A percentile compares a stretch with the other conserved stretches of the same genome.
These are phyloP conservation scores for Sonneratia alba DNA, from an alignment of 345 rosid species.

Conservation along the genomic window DNA sequence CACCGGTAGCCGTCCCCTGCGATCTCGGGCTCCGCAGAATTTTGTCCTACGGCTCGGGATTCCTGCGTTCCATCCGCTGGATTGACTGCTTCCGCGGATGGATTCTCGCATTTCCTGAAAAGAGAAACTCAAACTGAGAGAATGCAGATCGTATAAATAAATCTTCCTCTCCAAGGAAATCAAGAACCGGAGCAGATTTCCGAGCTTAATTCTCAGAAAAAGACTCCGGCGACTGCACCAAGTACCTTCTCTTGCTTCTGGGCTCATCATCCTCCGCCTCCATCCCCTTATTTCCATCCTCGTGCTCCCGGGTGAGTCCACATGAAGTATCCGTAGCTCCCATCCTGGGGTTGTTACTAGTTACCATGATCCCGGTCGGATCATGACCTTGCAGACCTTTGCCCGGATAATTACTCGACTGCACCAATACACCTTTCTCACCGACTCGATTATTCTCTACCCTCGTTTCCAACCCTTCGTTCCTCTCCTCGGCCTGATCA, in stretches of 20 bases:
- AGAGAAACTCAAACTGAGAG: neutral
- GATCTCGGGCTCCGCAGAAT: slow-evolving; percentile 50
- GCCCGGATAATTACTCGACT: slow-evolving; percentile 13
- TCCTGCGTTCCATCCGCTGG: slow-evolving; percentile 32
- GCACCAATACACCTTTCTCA: neutral
- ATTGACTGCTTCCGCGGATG: slow-evolving; percentile 37
- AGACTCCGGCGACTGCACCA: neutral
- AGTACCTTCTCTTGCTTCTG: slow-evolving; percentile 65
- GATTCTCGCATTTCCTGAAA: slow-evolving; percentile 52
- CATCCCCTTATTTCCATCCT: slow-evolving; percentile 44
- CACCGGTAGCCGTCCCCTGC: slow-evolving; percentile 90
- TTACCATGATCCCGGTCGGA: slow-evolving; percentile 18
- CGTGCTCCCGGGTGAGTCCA: slow-evolving; percentile 54
- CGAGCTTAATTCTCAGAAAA: neutral
- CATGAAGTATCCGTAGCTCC: slow-evolving; percentile 45
- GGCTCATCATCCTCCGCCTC: slow-evolving; percentile 55
- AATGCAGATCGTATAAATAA: neutral
- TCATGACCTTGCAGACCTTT: slow-evolving; percentile 20
- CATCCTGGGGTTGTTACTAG: slow-evolving; percentile 23
- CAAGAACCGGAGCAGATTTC: neutral
- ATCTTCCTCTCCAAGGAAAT: neutral
- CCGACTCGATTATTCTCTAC: slow-evolving; percentile 15
- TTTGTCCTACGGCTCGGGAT: slow-evolving; percentile 27
- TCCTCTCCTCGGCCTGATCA: slow-evolving; percentile 29
- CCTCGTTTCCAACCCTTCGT: slow-evolving; percentile 34